phyloP scores from a whole-genome alignment of 2,329 filamentous ascomycete species.

The Penicillium sp. region DNA sequence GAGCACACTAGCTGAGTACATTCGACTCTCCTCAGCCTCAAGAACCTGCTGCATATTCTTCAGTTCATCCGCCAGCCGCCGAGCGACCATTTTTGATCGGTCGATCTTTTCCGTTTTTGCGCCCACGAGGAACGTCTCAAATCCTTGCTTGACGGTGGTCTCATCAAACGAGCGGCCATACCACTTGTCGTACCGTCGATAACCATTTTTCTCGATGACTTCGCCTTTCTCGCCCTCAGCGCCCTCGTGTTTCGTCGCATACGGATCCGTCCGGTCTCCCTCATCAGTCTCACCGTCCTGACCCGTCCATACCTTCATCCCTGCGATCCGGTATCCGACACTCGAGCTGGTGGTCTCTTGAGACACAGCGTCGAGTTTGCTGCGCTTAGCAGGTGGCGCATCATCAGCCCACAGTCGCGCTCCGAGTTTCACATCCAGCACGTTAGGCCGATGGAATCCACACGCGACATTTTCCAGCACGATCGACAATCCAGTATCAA shows the following conservation, averaged over 20 bases:
- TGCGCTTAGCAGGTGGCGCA: slow-evolving; percentile 59
- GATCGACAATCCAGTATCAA: slow-evolving; percentile 76
- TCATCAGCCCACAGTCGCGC: slow-evolving; percentile 80
- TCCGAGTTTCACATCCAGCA: slow-evolving; percentile 91
- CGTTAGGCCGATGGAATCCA: slow-evolving; percentile 82
- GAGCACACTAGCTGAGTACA: slow-evolving; percentile 67
- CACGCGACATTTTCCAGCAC: slow-evolving; percentile 82
- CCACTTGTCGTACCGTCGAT: slow-evolving; percentile 65
- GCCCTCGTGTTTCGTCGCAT: slow-evolving; percentile 46
- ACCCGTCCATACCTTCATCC: slow-evolving; percentile 62
- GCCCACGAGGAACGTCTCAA: slow-evolving; percentile 58
- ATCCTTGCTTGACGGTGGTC: slow-evolving; percentile 58
- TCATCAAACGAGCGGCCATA: slow-evolving; percentile 62
- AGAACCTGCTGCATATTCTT: slow-evolving; percentile 49
- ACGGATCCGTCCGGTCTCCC: slow-evolving; percentile 35
- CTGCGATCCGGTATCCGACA: slow-evolving; percentile 65
- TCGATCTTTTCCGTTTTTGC: slow-evolving; percentile 43
- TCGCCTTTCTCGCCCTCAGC: slow-evolving; percentile 47
- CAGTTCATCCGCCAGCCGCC: slow-evolving; percentile 44
- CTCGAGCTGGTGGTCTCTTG: slow-evolving; percentile 60
- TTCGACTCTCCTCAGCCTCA: slow-evolving; percentile 62
- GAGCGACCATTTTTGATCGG: slow-evolving; percentile 46
- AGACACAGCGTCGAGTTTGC: slow-evolving; percentile 60
- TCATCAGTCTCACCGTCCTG: slow-evolving; percentile 34
- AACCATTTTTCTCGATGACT: slow-evolving; percentile 52